phyloP scores from a whole-genome alignment of 352 stramenopile species.

The Phytophthora melonis region DNA sequence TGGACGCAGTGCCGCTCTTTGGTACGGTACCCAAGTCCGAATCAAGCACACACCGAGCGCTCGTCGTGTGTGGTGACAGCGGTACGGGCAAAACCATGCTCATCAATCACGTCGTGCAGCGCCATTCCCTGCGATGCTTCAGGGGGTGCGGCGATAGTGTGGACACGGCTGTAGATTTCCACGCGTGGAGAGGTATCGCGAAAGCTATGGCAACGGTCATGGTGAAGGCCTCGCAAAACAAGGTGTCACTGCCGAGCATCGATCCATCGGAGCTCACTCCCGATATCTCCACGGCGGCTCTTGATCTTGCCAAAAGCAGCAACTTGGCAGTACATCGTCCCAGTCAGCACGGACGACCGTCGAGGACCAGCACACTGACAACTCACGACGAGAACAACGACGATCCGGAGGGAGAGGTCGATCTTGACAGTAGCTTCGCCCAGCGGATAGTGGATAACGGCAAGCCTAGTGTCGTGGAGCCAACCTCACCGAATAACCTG shows the following conservation, averaged over 20 bases:
- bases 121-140: slow-evolving; percentile 58
- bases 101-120: slow-evolving; percentile 60
- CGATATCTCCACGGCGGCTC: not conserved
- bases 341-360: slow-evolving; percentile 28
- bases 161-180: slow-evolving; percentile 64
- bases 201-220: slow-evolving; percentile 20
- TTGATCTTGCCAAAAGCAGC: slow-evolving; percentile 12
- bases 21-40: slow-evolving; percentile 35
- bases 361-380: slow-evolving; percentile 34
- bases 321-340: slow-evolving; percentile 24
- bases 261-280: slow-evolving; percentile 11
- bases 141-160: slow-evolving; percentile 67
- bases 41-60: slow-evolving; percentile 41
- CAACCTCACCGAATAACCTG: slow-evolving; percentile 38
- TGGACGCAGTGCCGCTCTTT: slow-evolving; percentile 60
- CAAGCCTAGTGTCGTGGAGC: not conserved
- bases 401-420: slow-evolving; percentile 14
- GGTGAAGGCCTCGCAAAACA: slow-evolving; percentile 23
- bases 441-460: not conserved
- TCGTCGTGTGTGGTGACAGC: slow-evolving; percentile 68
- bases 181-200: slow-evolving; percentile 63
- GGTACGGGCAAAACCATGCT: slow-evolving; percentile 79
- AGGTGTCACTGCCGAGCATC: slow-evolving; percentile 24
- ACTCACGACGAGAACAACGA: slow-evolving; percentile 33
- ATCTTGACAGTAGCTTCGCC: slow-evolving; percentile 23